Evolutionary conservation across 441 rosid species (phyloP).

Genomic region (Populus hybrid): DNA sequence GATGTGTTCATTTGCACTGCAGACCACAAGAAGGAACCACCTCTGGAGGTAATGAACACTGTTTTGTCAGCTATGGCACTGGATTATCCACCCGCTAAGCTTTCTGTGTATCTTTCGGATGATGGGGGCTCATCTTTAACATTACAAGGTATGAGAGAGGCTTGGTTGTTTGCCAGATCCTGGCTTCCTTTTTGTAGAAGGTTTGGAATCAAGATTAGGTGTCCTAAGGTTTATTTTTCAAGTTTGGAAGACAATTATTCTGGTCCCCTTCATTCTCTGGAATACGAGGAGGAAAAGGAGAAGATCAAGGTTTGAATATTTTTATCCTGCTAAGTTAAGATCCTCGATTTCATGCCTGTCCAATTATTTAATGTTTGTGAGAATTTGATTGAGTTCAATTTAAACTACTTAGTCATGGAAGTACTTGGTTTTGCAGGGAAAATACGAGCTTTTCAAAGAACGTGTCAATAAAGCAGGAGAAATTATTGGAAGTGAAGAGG

Average conservation of each 20-base stretch:
- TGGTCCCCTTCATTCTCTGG: background rate
- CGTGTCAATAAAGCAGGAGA: background rate
- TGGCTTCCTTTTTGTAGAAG: slow-evolving; percentile 51
- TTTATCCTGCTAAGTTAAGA: background rate
- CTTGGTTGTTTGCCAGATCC: slow-evolving; percentile 34
- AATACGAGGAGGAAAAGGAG: background rate
- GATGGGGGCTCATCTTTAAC: slow-evolving; percentile 41
- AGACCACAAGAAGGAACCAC: slow-evolving; percentile 38
- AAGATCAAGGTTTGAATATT: background rate
- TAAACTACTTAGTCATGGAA: background rate
- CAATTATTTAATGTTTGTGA: background rate
- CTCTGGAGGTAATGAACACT: slow-evolving; percentile 38
- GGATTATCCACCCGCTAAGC: slow-evolving; percentile 43
- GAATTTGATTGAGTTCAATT: background rate
- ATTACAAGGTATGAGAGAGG: slow-evolving; percentile 30
- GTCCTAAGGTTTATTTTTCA: slow-evolving; percentile 39
- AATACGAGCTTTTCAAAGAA: background rate
- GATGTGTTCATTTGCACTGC: slow-evolving; percentile 42
- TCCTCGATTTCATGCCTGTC: background rate
- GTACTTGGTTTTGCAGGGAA: background rate
- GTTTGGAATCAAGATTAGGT: slow-evolving; percentile 27
- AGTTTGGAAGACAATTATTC: background rate
- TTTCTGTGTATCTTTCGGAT: slow-evolving; percentile 42
- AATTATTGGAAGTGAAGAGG: background rate
- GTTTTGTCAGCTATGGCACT: slow-evolving; percentile 41